Percentiles rank a stretch among this genome's conserved stretches.
Conservation (phyloP, 805 yeast species). For the Metschnikowia noctiluminum region DNA sequence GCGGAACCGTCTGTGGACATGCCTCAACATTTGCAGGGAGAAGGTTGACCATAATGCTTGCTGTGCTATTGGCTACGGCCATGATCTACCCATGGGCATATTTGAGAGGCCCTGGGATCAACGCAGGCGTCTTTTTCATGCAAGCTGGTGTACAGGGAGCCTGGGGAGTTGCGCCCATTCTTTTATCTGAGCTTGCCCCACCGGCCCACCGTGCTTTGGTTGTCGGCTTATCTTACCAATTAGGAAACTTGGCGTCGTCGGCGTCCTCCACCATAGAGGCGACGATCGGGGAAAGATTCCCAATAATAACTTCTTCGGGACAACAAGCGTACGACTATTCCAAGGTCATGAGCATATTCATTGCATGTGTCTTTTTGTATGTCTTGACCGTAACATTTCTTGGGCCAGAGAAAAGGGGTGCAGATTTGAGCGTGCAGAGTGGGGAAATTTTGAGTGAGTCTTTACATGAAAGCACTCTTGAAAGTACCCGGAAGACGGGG, state of each 20-base stretch:
- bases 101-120: slow-evolving; percentile 33
- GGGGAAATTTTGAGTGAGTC: slow-evolving; percentile 24
- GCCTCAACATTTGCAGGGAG: slow-evolving; percentile 36
- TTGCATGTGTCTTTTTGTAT: slow-evolving; percentile 61
- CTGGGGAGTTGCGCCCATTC: slow-evolving; percentile 71
- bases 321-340: slow-evolving; percentile 52
- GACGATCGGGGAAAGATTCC: slow-evolving; percentile 57
- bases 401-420: slow-evolving; percentile 52
- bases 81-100: slow-evolving; percentile 36
- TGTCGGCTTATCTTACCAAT: slow-evolving; percentile 52
- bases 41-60: slow-evolving; percentile 31
- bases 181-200: slow-evolving; percentile 58
- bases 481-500: background rate
- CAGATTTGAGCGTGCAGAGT: slow-evolving; percentile 12
- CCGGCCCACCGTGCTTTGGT: slow-evolving; percentile 14
- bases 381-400: slow-evolving; percentile 44
- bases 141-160: slow-evolving; percentile 69
- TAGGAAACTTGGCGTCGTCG: slow-evolving; percentile 69
- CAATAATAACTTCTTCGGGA: slow-evolving; percentile 30
- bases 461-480: background rate
- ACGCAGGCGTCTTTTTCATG: slow-evolving; percentile 61
- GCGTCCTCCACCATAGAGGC: slow-evolving; percentile 73
- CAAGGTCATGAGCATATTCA: slow-evolving; percentile 64
- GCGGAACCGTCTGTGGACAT: slow-evolving; percentile 46
- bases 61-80: slow-evolving; percentile 36